Conservation (phyloP, 2,329 filamentous ascomycete genomes). For the Rugonectria rugulosa region DNA sequence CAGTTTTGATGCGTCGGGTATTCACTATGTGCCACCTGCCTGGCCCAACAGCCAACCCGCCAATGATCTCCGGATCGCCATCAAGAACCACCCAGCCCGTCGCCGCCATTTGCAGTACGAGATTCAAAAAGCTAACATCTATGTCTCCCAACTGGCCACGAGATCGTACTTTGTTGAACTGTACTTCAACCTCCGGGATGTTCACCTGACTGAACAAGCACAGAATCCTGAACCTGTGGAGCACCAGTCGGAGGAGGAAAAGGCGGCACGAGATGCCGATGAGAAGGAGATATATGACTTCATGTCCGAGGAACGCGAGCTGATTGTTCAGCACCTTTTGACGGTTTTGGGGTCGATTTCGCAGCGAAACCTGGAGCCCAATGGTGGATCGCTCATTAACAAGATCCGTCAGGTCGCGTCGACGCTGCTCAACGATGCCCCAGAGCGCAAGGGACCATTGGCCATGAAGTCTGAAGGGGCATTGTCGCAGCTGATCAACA, state of each 20-base stretch:
- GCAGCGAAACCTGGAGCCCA: conserved; percentile 84
- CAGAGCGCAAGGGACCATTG: conserved; percentile 58
- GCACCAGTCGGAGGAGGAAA: conserved; percentile 46
- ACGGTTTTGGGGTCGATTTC: conserved; percentile 78
- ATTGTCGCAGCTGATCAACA: conserved; percentile 74
- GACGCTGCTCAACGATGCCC: conserved; percentile 72
- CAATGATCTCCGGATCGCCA: conserved; percentile 59
- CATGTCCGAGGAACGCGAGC: conserved; percentile 79
- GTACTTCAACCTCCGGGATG: conserved; percentile 79
- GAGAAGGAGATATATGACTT: conserved; percentile 62
- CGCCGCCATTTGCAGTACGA: conserved; percentile 76
- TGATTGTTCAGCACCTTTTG: conserved; percentile 82
- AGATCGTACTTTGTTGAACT: conserved; percentile 87
- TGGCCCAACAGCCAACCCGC: conserved; percentile 55
- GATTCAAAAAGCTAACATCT: conserved; percentile 92
- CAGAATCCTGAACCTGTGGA: conserved; percentile 46
- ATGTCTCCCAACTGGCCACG: conserved; percentile 81
- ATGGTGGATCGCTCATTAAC: conserved; percentile 71
- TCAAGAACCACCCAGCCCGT: conserved; percentile 57
- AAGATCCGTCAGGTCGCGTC: conserved; percentile 88
- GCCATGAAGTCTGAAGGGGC: conserved; percentile 72
- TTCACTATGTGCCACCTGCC: conserved; percentile 60
- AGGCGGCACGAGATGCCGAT: conserved; percentile 49
- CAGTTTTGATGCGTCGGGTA: conserved; percentile 52
- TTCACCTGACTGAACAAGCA: conserved; percentile 60